phyloP scores from a whole-genome alignment of 2,329 filamentous ascomycete genomes.

The Colletotrichum tanaceti region DNA sequence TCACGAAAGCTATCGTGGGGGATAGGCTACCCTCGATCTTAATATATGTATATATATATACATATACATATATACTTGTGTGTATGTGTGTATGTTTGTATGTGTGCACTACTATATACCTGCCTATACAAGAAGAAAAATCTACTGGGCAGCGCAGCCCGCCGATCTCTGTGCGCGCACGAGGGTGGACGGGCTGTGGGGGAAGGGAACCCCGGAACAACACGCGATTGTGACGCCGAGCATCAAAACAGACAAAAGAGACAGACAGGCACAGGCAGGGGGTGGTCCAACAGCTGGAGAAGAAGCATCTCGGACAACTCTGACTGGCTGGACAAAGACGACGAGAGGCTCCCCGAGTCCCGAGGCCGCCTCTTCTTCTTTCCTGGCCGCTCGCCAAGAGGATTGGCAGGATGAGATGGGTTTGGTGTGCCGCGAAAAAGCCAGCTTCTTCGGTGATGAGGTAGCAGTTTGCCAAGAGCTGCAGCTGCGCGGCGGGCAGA shows the following conservation, averaged over 20 bases:
- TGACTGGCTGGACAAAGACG: constrained; percentile 30
- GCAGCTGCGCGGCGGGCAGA: neutral
- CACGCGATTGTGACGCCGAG: constrained; percentile 10
- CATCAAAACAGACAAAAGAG: neutral
- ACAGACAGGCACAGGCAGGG: neutral
- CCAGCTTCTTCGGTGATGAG: constrained; percentile 37
- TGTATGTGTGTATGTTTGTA: neutral
- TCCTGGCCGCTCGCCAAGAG: constrained; percentile 24
- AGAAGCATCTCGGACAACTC: neutral
- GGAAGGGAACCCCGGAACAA: constrained; percentile 8
- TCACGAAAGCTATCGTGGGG: neutral
- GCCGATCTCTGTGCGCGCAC: constrained; percentile 7
- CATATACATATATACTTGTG: neutral
- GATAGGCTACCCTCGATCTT: neutral
- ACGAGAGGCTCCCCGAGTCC: constrained; percentile 1
- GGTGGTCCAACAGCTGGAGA: constrained; percentile 7
- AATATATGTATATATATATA: neutral
- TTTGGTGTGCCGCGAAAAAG: constrained; percentile 23
- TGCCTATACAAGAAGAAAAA: neutral
- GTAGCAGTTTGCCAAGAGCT: constrained; percentile 35
- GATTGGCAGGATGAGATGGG: constrained; percentile 16
- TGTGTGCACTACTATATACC: neutral
- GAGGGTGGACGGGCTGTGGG: neutral
- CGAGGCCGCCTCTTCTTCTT: neutral
- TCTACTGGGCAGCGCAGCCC: neutral